phyloP scores from a whole-genome alignment of 495 filamentous ascomycete species.

The Tuber magnatum region DNA sequence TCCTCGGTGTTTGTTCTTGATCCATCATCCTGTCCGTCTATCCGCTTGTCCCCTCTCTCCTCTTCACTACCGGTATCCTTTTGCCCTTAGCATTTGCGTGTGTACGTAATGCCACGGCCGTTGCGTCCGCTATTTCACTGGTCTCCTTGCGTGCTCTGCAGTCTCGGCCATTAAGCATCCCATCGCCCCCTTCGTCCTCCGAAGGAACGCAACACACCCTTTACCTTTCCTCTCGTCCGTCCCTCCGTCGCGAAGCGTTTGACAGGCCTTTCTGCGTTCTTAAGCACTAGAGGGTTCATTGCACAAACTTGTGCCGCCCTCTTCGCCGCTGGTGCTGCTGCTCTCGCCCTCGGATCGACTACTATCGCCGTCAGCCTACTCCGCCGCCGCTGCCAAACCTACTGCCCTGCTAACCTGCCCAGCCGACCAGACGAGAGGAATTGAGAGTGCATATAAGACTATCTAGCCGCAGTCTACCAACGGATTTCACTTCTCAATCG shows the following conservation, averaged over 20 bases:
- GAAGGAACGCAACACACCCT: neutral
- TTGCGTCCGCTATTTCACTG: constrained; percentile 25
- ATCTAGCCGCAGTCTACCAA: neutral
- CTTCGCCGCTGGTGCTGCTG: neutral
- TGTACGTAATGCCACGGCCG: constrained; percentile 35
- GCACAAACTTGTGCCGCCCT: neutral
- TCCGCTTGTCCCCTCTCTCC: constrained; percentile 1
- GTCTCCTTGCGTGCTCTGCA: constrained; percentile 29
- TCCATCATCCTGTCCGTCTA: constrained; percentile 3
- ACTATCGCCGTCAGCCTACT: neutral
- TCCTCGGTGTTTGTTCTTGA: constrained; percentile 2
- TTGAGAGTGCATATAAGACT: neutral
- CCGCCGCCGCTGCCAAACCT: neutral
- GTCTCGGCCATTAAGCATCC: constrained; percentile 31
- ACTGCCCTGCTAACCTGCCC: neutral
- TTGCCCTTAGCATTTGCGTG: constrained; percentile 10
- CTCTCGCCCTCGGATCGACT: neutral
- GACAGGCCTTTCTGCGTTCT: neutral
- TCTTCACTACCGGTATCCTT: neutral
- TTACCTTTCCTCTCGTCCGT: neutral
- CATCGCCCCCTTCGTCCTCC: constrained; percentile 21
- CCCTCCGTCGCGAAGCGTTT: neutral
- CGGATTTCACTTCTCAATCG: neutral
- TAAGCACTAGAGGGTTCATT: neutral
- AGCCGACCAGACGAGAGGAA: neutral